Conservation (phyloP, 768 basidiomycete genomes). For the Sporobolomyces roseus region DNA sequence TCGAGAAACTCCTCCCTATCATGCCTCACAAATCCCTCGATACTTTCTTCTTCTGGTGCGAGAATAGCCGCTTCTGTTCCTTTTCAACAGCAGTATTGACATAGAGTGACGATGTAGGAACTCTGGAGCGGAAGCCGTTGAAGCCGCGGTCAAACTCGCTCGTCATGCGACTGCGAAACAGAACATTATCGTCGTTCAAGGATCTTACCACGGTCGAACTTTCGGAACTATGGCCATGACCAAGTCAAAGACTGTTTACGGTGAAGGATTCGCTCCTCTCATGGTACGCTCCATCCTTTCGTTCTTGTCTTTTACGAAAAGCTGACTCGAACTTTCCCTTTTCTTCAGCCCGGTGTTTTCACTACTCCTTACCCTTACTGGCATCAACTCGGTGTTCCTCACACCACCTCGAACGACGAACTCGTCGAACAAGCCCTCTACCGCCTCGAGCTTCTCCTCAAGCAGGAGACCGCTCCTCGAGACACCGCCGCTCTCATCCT, state of each 20-base stretch:
- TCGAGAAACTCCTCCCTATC: constrained; percentile 74
- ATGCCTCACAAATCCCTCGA: constrained; percentile 90
- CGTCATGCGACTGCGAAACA: constrained; percentile 71
- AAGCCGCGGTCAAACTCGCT: constrained; percentile 83
- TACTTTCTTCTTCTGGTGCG: constrained; percentile 85
- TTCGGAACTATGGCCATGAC: constrained; percentile 90
- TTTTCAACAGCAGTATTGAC: not conserved
- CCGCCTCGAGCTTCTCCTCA: constrained; percentile 64
- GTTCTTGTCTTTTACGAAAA: not conserved
- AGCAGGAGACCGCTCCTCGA: constrained; percentile 72
- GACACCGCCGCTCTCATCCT: constrained; percentile 92
- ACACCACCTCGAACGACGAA: constrained; percentile 36
- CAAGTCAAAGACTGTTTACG: constrained; percentile 88
- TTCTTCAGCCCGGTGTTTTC: constrained; percentile 70
- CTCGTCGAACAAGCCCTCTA: constrained; percentile 40
- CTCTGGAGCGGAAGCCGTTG: constrained; percentile 89
- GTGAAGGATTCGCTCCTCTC: constrained; percentile 68
- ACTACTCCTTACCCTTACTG: constrained; percentile 83
- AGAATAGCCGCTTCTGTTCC: not conserved
- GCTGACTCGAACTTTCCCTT: not conserved
- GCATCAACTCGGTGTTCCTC: constrained; percentile 54
- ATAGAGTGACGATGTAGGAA: constrained; percentile 53
- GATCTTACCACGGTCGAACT: constrained; percentile 85
- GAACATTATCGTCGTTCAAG: constrained; percentile 89
- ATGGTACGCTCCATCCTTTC: constrained; percentile 59